Base-by-base conservation (phyloP, 2,329 filamentous ascomycete genomes). In the Calonectria naviculata region DNA sequence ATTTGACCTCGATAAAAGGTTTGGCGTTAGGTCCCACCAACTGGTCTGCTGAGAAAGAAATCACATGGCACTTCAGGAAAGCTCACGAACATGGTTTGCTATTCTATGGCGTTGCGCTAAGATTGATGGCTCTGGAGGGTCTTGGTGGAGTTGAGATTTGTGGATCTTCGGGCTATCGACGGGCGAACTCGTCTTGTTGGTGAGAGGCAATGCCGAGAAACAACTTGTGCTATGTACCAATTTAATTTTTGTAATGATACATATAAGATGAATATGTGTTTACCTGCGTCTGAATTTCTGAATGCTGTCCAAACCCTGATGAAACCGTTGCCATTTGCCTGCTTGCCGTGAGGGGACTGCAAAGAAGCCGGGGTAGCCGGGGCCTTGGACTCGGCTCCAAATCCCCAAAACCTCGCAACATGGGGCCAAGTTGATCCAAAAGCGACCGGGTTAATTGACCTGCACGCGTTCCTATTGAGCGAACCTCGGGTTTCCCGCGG, bases 401-500 rank as follows among this genome's bases (percentile, higher is more conserved):
- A 5, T 26, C 21, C 38, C 15, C 21, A 38, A 54, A 38, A 38
- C 52, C 12, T 38, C 52, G 31, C n/a, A 58, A 4, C 31, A 64
- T 26, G 31, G 44, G 47, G 29, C 28, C 41, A 34, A 42, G 13
- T 41, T 42, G 12, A 38, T 28, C 56, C 19, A 31, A 61, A 13
- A 61, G 36, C 6, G 26, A 19, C 38, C 12, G n/a, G n/a, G n/a
- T 5, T 21, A 10, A 42, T 44, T 61, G 36, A 26, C 38, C 21
- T n/a, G 13, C 21, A 26, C 56, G 12, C 10, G 15, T 19, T 42
- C 12, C 2, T 8, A 63, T 63, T 36, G 26, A 28, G 15, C 41
- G 38, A 42, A 38, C 38, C 19, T 19, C 64, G 52, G 64, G 38
- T 58, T 24, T 58, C 38, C 52, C 64, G 52, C 64, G 64, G 64